Percentiles rank a stretch among this genome's conserved stretches.
Conservation (phyloP, 441 rosid species). For the Hypseocharis bilobata region DNA sequence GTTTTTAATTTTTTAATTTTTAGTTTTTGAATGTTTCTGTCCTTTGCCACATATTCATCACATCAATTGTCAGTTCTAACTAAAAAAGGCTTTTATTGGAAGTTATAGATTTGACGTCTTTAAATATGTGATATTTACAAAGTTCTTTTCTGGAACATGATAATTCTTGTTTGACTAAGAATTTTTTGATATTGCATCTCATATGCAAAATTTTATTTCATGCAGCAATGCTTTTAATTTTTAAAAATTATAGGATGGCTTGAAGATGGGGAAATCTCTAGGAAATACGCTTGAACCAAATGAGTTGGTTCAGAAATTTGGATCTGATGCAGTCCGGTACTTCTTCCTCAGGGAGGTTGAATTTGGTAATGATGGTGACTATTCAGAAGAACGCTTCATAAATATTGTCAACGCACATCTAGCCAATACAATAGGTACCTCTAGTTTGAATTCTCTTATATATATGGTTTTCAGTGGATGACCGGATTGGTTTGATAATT, state of each 20-base stretch:
- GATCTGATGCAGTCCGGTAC: slow-evolving; percentile 82
- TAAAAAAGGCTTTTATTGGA: too few relatives aligned
- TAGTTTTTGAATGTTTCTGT: background rate
- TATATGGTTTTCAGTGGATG: background rate
- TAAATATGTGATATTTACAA: too few relatives aligned
- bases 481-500: background rate
- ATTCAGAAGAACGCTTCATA: slow-evolving; percentile 80
- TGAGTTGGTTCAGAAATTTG: slow-evolving; percentile 68
- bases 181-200: slow-evolving; percentile 15
- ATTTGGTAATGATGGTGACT: slow-evolving; percentile 89
- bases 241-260: slow-evolving; percentile 68
- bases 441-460: background rate
- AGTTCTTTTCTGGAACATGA: background rate
- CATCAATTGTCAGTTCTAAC: background rate
- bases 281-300: slow-evolving; percentile 90
- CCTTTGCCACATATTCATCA: background rate
- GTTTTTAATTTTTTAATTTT: background rate
- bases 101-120: too few relatives aligned
- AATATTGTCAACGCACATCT: slow-evolving; percentile 86
- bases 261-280: slow-evolving; percentile 97
- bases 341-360: slow-evolving; percentile 85
- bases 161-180: background rate
- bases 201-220: slow-evolving; percentile 38
- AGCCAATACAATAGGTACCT: slow-evolving; percentile 79
- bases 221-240: slow-evolving; percentile 41